These are phyloP conservation scores for Vickermania spadyakhi DNA, from an alignment of 208 protist species.

Conservation along the genomic window DNA sequence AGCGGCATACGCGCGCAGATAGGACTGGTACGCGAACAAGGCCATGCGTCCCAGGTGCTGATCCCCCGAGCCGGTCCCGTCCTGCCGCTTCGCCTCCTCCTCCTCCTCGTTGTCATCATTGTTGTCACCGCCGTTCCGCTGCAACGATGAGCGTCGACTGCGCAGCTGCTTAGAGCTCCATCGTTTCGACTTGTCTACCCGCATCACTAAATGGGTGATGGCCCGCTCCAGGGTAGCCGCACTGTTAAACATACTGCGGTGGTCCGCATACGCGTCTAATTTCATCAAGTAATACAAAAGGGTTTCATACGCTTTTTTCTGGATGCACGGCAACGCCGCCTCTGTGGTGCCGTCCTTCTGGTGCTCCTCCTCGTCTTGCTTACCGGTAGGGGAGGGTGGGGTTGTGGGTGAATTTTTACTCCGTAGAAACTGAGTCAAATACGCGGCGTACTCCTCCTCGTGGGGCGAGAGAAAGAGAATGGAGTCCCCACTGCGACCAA, in stretches of 20 bases:
- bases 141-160: constrained; percentile 18
- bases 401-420: constrained; percentile 82
- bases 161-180: constrained; percentile 9
- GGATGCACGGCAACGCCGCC: constrained; percentile 65
- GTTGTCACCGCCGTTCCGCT: constrained; percentile 5
- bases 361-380: constrained; percentile 61
- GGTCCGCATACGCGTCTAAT: constrained; percentile 92
- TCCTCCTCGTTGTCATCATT: constrained; percentile 2
- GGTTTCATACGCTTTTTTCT: constrained; percentile 65
- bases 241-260: constrained; percentile 92
- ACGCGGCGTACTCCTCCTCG: constrained; percentile 82
- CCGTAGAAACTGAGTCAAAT: constrained; percentile 77
- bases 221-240: constrained; percentile 78
- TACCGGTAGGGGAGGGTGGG: constrained; percentile 76
- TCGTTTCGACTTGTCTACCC: constrained; percentile 5
- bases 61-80: constrained; percentile 47
- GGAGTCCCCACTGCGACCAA: constrained; percentile 90
- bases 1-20: constrained; percentile 96
- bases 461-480: constrained; percentile 90
- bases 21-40: constrained; percentile 96
- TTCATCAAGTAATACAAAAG: constrained; percentile 93
- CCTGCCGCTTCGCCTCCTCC: neutral
- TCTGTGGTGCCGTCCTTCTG: no score
- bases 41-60: constrained; percentile 94
- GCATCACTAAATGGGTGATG: constrained; percentile 83